Conservation (phyloP, 2,329 filamentous ascomycete species). For the Neofusicoccum laricinum region DNA sequence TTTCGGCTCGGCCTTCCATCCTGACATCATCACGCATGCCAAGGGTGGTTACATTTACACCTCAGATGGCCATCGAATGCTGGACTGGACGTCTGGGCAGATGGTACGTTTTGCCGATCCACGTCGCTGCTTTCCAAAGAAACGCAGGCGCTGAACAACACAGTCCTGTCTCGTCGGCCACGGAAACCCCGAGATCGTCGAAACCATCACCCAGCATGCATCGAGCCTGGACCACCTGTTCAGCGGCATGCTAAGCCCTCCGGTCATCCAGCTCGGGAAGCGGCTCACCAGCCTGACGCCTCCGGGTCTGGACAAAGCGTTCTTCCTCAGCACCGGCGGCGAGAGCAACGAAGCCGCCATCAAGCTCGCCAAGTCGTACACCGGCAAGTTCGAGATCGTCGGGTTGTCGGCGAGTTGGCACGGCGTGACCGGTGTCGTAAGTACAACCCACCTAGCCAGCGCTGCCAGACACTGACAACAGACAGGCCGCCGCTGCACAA, state of each 20-base stretch:
- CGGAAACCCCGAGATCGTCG: conserved; percentile 32
- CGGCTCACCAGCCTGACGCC: conserved; percentile 27
- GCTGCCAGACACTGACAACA: not conserved
- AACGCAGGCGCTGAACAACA: not conserved
- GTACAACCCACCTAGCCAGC: not conserved
- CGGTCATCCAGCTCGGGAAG: conserved; percentile 32
- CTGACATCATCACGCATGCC: conserved; percentile 29
- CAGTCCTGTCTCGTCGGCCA: conserved; percentile 28
- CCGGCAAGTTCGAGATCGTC: conserved; percentile 64
- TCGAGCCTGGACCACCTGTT: conserved; percentile 33
- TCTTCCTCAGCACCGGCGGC: conserved; percentile 34
- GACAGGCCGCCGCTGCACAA: conserved; percentile 47
- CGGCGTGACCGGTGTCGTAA: conserved; percentile 53
- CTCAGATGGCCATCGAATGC: conserved; percentile 29
- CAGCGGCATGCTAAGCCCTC: conserved; percentile 35
- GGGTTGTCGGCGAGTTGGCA: conserved; percentile 60
- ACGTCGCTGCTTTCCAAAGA: not conserved
- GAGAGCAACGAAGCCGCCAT: conserved; percentile 58
- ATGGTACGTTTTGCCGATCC: conserved; percentile 20
- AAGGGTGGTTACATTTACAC: conserved; percentile 31
- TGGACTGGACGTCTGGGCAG: conserved; percentile 31
- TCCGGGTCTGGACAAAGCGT: conserved; percentile 30
- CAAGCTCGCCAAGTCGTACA: conserved; percentile 62
- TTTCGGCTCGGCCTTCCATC: conserved; percentile 23
- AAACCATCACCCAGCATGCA: conserved; percentile 28